Evolutionary conservation across 2,329 filamentous ascomycete genomes (phyloP).

Genomic region (Periconia digitata): DNA sequence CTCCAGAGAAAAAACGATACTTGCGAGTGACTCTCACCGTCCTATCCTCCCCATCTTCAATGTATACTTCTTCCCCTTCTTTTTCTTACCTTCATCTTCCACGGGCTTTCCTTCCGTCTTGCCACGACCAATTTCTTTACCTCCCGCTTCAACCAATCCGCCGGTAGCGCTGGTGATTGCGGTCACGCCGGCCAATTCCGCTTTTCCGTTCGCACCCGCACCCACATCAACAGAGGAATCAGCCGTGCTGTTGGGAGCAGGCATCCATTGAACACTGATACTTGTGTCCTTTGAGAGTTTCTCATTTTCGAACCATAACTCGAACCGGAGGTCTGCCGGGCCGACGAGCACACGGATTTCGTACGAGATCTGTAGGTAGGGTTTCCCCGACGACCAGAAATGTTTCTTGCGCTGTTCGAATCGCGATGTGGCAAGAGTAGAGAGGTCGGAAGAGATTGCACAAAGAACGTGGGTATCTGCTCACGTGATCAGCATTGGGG

Average conservation of each 20-base stretch:
- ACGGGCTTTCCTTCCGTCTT: neutral
- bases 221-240: slow-evolving; percentile 21
- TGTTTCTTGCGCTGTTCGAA: slow-evolving; percentile 41
- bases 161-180: neutral
- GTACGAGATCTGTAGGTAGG: slow-evolving; percentile 40
- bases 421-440: slow-evolving; percentile 29
- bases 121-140: neutral
- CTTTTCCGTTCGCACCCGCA: neutral
- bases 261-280: slow-evolving; percentile 40
- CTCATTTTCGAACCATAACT: slow-evolving; percentile 42
- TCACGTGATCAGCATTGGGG: slow-evolving; percentile 2
- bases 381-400: slow-evolving; percentile 39
- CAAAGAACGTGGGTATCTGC: slow-evolving; percentile 38
- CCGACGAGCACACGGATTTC: slow-evolving; percentile 42
- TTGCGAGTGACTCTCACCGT: too few species aligned
- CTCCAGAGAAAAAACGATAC: too few species aligned
- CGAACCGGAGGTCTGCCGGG: slow-evolving; percentile 43
- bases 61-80: neutral
- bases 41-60: slow-evolving; percentile 1
- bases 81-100: neutral
- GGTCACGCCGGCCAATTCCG: neutral
- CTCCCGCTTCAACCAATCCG: neutral
- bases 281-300: slow-evolving; percentile 38
- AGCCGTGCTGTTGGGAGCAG: slow-evolving; percentile 17
- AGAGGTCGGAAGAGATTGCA: slow-evolving; percentile 38